Evolutionary conservation across 257 asterid genomes (phyloP).

Genomic region (Plantago ovata): DNA sequence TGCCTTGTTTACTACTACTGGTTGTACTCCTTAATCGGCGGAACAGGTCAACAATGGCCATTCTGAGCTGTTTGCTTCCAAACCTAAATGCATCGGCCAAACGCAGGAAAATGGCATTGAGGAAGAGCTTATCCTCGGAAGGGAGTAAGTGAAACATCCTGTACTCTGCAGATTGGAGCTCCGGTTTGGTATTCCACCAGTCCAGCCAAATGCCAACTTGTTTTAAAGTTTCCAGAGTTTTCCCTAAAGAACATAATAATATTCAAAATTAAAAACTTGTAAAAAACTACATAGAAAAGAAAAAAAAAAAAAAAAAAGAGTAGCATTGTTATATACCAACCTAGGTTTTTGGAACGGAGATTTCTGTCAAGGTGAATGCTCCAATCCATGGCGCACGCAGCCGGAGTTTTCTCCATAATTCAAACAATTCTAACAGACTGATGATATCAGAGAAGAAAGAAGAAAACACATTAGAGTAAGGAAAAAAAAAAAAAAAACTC

Average conservation of each 20-base stretch:
- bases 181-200: slow-evolving; percentile 54
- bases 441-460: no score
- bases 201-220: slow-evolving; percentile 54
- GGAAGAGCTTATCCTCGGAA: slow-evolving; percentile 76
- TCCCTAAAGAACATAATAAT: slow-evolving; percentile 39
- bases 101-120: slow-evolving; percentile 65
- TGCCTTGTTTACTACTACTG: slow-evolving; percentile 27
- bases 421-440: no score
- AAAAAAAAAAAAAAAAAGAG: no score
- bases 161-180: slow-evolving; percentile 45
- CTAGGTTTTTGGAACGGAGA: slow-evolving; percentile 65
- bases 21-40: slow-evolving; percentile 32
- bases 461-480: no score
- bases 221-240: slow-evolving; percentile 46
- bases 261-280: slow-evolving; percentile 11
- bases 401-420: slow-evolving; percentile 62
- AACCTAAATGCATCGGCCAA: slow-evolving; percentile 68
- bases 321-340: slow-evolving; percentile 24
- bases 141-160: slow-evolving; percentile 61
- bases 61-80: slow-evolving; percentile 50
- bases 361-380: slow-evolving; percentile 68
- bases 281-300: background rate
- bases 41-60: slow-evolving; percentile 50
- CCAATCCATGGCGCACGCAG: slow-evolving; percentile 79
- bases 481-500: no score